A percentile compares a stretch with the other conserved stretches of the same genome.
These are phyloP conservation scores for Drosera capensis DNA, from an alignment of 148 eudicot genomes.

Conservation along the genomic window DNA sequence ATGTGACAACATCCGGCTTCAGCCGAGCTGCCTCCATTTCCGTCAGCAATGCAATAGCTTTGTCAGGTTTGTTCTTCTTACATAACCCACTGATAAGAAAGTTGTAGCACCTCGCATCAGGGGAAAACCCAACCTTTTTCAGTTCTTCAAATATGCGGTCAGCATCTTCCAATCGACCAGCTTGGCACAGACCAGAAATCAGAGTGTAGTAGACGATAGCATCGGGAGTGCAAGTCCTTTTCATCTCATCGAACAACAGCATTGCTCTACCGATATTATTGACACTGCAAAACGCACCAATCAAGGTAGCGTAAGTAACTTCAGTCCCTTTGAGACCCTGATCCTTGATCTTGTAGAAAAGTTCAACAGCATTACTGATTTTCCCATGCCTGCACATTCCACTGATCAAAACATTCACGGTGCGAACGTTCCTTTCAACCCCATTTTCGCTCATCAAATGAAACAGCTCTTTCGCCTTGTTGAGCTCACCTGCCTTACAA, in stretches of 20 bases:
- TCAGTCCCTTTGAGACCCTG: slow-evolving; percentile 49
- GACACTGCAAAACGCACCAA: slow-evolving; percentile 46
- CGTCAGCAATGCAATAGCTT: slow-evolving; percentile 31
- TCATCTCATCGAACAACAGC: slow-evolving; percentile 53
- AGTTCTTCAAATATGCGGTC: slow-evolving; percentile 23
- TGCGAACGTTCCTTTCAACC: slow-evolving; percentile 32
- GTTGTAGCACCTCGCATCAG: slow-evolving; percentile 58
- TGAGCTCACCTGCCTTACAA: slow-evolving; percentile 51
- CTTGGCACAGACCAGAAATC: slow-evolving; percentile 41
- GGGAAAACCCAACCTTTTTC: slow-evolving; percentile 51
- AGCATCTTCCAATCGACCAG: slow-evolving; percentile 57
- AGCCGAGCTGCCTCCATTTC: slow-evolving; percentile 37
- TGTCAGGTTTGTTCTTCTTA: slow-evolving; percentile 24
- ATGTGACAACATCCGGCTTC: slow-evolving; percentile 35
- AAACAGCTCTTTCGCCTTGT: slow-evolving; percentile 37
- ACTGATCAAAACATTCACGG: slow-evolving; percentile 47
- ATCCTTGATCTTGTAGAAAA: slow-evolving; percentile 40
- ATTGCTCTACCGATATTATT: slow-evolving; percentile 53
- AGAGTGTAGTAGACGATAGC: slow-evolving; percentile 46
- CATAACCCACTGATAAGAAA: slow-evolving; percentile 37
- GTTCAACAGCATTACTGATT: slow-evolving; percentile 37
- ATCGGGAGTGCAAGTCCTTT: slow-evolving; percentile 33
- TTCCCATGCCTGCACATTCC: slow-evolving; percentile 67
- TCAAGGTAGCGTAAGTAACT: slow-evolving; percentile 42
- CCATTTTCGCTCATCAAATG: slow-evolving; percentile 43